Conservation (phyloP, 352 stramenopile species). For the Pythium grandisporangium region DNA sequence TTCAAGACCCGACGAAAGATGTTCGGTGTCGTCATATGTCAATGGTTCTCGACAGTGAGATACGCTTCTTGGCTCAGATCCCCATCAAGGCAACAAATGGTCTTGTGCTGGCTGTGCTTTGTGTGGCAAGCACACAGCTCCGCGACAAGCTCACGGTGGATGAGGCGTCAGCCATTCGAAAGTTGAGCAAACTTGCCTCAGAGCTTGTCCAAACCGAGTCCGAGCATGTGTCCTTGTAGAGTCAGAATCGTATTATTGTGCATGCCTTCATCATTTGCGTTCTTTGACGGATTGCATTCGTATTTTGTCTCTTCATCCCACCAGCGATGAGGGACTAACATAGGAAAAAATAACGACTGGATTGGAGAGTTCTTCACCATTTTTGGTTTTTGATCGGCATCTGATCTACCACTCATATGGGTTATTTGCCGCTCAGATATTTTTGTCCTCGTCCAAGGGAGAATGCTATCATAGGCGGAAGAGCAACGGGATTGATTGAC, state of each 20-base stretch:
- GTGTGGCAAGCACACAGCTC: constrained; percentile 17
- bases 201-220: constrained; percentile 43
- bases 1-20: constrained; percentile 29
- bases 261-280: background rate
- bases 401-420: too few species aligned
- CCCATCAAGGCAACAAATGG: constrained; percentile 24
- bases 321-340: too few species aligned
- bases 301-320: background rate
- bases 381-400: too few species aligned
- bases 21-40: constrained; percentile 20
- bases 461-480: too few species aligned
- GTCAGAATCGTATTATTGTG: too few species aligned
- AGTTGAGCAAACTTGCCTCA: constrained; percentile 42
- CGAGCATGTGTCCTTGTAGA: too few species aligned
- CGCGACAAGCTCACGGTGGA: constrained; percentile 25
- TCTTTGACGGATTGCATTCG: background rate
- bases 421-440: too few species aligned
- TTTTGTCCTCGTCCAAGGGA: too few species aligned
- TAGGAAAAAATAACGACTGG: too few species aligned
- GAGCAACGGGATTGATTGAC: too few species aligned
- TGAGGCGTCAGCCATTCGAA: constrained; percentile 43
- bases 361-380: too few species aligned
- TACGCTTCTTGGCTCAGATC: constrained; percentile 49
- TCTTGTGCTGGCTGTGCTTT: constrained; percentile 25
- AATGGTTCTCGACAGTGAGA: constrained; percentile 23